Conservation (phyloP, 1,284 basidiomycete genomes). For the Pseudozyma flocculosa region DNA sequence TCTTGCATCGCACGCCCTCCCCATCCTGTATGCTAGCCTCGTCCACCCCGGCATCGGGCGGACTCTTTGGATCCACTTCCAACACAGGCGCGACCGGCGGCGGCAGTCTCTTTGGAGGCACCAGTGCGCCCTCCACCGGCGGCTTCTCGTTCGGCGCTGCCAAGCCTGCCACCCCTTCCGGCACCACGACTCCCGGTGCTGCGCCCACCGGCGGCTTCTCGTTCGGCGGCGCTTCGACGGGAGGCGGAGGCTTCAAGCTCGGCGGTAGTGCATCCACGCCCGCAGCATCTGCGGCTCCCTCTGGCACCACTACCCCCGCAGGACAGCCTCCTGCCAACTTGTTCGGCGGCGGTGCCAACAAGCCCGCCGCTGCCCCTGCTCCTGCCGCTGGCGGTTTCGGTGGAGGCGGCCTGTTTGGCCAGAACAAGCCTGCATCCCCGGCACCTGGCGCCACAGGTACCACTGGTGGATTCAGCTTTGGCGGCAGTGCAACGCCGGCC, state of each 20-base stretch:
- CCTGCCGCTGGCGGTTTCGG: neutral
- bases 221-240: slow-evolving; percentile 3
- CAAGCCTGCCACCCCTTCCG: slow-evolving; percentile 9
- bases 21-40: no score
- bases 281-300: slow-evolving; percentile 1
- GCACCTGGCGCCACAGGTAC: neutral
- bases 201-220: slow-evolving; percentile 12
- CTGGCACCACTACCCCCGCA: slow-evolving; percentile 5
- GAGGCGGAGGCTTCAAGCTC: neutral
- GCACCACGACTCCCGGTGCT: slow-evolving; percentile 11
- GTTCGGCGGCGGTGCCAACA: slow-evolving; percentile 6
- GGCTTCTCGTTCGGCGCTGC: slow-evolving; percentile 7
- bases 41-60: no score
- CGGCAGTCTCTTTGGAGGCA: neutral
- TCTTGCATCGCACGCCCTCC: no score
- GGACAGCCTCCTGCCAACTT: slow-evolving; percentile 12
- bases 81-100: no score
- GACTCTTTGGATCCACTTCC: no score
- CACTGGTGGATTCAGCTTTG: slow-evolving; percentile 8
- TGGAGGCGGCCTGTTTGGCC: slow-evolving; percentile 4
- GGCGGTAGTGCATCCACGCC: slow-evolving; percentile 6
- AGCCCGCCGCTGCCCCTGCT: slow-evolving; percentile 4
- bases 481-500: neutral
- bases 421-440: slow-evolving; percentile 1
- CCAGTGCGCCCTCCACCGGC: slow-evolving; percentile 13